A percentile compares a stretch with the other conserved stretches of the same genome.
Conservation (phyloP, 495 filamentous ascomycete genomes). For the Penicillium chermesinum region DNA sequence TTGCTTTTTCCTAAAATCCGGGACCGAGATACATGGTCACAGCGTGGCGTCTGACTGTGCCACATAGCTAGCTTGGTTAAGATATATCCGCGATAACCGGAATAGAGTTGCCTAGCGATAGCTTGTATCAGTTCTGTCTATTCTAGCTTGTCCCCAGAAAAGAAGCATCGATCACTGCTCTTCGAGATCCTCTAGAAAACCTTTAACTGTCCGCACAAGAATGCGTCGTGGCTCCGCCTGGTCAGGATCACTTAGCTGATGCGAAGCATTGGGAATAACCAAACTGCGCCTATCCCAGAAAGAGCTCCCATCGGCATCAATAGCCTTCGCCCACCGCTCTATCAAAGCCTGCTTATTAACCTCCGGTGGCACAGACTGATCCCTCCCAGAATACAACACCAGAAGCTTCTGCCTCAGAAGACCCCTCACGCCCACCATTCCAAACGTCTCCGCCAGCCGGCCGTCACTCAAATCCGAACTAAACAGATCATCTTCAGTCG, state of each 20-base stretch:
- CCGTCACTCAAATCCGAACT: constrained; percentile 65
- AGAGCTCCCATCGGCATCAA: constrained; percentile 16
- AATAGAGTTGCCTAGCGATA: too few species aligned
- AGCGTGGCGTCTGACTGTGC: too few species aligned
- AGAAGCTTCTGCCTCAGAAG: constrained; percentile 45
- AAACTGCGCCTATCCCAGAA: constrained; percentile 40
- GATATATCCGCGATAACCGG: too few species aligned
- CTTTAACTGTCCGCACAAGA: constrained; percentile 31
- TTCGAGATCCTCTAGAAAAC: constrained; percentile 24
- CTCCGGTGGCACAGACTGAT: constrained; percentile 61
- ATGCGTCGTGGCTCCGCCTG: constrained; percentile 39
- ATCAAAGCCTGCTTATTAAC: constrained; percentile 63
- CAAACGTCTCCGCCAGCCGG: constrained; percentile 57
- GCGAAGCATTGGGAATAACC: constrained; percentile 42
- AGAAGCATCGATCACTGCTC: constrained; percentile 5
- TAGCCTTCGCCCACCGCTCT: constrained; percentile 58
- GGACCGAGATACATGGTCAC: too few species aligned
- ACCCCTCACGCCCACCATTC: constrained; percentile 45
- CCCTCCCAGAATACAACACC: constrained; percentile 60
- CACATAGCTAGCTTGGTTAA: too few species aligned
- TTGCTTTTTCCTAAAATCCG: too few species aligned
- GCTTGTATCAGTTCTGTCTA: too few species aligned
- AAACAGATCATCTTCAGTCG: constrained; percentile 82
- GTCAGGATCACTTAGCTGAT: constrained; percentile 42
- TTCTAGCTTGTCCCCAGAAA: too few species aligned